Evolutionary conservation across 306 rosid genomes (phyloP), one percentile per base, ranked within the genome.

Genomic region (Trichosanthes cucumerina): DNA sequence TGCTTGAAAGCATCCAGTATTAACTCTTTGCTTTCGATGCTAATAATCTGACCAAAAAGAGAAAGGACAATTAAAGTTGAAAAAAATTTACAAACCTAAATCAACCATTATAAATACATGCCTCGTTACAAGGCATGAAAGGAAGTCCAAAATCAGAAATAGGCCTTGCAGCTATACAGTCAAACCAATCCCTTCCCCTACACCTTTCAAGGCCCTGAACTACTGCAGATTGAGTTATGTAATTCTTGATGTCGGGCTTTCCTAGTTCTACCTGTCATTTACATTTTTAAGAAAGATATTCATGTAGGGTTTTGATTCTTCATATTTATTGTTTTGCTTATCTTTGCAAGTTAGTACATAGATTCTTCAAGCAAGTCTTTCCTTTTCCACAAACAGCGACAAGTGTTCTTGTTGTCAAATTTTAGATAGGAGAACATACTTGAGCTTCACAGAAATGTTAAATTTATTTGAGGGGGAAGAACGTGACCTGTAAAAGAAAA

Each of bases 201-300:
- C 91, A 95, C 81, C 86, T 86, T 76, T 89, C 87, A 5, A 92
- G 97, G 76, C 98, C 98, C 79, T 91, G 93, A 77, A 95, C 81
- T 75, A 92, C 88, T 75, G 96, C 98, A n/a, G 97, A 89, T 80
- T 92, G 98, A 81, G 98, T 95, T 76, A 95, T 85, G 88, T 86
- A 95, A 86, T 95, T 92, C 83, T 80, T 80, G 76, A 95, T 83
- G 68, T 85, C 91, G 2, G 91, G 86, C 77, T 86, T 78, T 31
- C 93, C 97, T 36, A 91, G 82, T 86, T 95, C 96, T n/a, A n/a
- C n/a, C n/a, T n/a, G n/a, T n/a, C n/a, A n/a, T n/a, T n/a, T n/a
- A n/a, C n/a, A n/a, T n/a, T n/a, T n/a, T n/a, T n/a, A n/a, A n/a
- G n/a, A n/a, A n/a, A n/a, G n/a, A n/a, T n/a, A n/a, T n/a, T n/a